Conservation (phyloP, 352 stramenopile species). For the Phytophthora pisi region DNA sequence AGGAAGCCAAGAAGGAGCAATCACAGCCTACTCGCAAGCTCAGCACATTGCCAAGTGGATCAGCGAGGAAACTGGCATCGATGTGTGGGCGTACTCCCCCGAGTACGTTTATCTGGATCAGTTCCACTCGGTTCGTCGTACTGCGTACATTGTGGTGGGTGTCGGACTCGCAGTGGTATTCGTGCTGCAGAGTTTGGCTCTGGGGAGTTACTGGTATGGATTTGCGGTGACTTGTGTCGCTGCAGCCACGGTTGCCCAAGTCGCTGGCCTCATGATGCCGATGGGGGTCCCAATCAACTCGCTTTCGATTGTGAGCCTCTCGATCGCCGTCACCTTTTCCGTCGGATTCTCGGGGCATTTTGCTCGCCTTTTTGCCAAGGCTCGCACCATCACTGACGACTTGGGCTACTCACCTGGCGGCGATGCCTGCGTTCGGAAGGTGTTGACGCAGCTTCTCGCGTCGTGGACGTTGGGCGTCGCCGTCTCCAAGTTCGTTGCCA, state of each 20-base stretch:
- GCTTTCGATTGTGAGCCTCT: conserved; percentile 82
- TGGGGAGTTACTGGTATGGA: conserved; percentile 55
- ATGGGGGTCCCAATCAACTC: conserved; percentile 80
- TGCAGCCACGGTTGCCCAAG: conserved; percentile 58
- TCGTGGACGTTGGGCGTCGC: conserved; percentile 47
- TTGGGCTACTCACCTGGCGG: conserved; percentile 25
- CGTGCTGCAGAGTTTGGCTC: conserved; percentile 50
- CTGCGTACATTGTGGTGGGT: conserved; percentile 58
- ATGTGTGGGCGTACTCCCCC: conserved; percentile 73
- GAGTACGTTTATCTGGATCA: conserved; percentile 74
- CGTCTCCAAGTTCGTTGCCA: conserved; percentile 48
- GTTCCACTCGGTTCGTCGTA: conserved; percentile 62
- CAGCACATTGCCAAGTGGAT: conserved; percentile 69
- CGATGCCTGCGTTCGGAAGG: conserved; percentile 45
- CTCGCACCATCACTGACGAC: conserved; percentile 29
- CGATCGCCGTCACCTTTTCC: conserved; percentile 73
- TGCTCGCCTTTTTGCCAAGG: conserved; percentile 64
- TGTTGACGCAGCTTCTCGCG: conserved; percentile 43
- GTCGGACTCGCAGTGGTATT: conserved; percentile 56
- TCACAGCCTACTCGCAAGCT: conserved; percentile 58
- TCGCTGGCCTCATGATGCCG: conserved; percentile 67
- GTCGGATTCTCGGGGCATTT: conserved; percentile 86
- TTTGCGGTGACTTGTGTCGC: conserved; percentile 49
- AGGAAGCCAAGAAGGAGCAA: conserved; percentile 42
- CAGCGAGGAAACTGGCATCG: conserved; percentile 64